Base-by-base conservation (phyloP, 495 filamentous ascomycete species). In the Lepidopterella palustris region DNA sequence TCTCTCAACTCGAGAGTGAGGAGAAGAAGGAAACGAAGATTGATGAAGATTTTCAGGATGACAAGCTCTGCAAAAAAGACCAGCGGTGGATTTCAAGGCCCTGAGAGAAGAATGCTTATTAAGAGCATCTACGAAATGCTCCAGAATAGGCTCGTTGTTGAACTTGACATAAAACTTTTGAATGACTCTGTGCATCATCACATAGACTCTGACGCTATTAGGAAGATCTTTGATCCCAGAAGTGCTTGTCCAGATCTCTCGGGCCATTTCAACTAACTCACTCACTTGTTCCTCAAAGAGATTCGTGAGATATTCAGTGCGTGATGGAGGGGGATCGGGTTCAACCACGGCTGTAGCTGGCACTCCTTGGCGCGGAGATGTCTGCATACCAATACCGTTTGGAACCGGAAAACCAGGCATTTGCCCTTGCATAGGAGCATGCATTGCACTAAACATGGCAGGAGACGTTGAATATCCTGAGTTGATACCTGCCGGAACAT, bases 71-170 rank as follows among this genome's bases (percentile, higher is more conserved):
- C 84, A 90, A 50, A 77, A 74, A 18, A 90, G 76, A 1, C 81
- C 82, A 61, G 84, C 80, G 45, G 85, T 74, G 65, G 82, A 82
- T 59, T 84, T 82, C 27, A 90, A 77, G n/a, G 83, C 79, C 49
- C 78, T 77, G 80, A 90, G 85, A 35, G 81, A 77, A 55, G 80
- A 76, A 61, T 84, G 78, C 57, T 83, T 84, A 21, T 79, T 82
- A 45, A 90, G 73, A 13, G 84, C 85, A 56, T 88, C 83, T 31
- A 83, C 77, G 60, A 91, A 85, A 72, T 87, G 76, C 57, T 78
- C 57, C 29, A 90, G 63, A 24, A 74, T 73, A 0, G 82, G 82
- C 35, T 77, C 77, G 31, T 81, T 78, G 13, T 73, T 67, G 66
- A 85, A 89, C 28, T 72, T 73, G 15, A 71, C 68, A 15, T 73